These are phyloP conservation scores for Oenanthe javanica DNA, from an alignment of 140 eudicot genomes.

Conservation along the genomic window DNA sequence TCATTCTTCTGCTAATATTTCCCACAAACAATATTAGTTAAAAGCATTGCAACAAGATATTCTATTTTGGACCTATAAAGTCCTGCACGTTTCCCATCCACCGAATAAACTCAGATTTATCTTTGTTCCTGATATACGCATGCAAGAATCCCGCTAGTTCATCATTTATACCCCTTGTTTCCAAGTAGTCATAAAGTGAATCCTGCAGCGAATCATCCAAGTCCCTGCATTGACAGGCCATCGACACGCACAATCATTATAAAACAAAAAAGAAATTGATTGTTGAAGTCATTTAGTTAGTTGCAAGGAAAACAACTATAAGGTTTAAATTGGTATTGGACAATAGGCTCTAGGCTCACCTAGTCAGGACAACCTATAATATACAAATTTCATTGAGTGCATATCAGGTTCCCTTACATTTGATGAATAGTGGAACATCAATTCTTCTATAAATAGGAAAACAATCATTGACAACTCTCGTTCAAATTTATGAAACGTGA, in stretches of 20 bases:
- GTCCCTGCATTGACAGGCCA: slow-evolving; percentile 44
- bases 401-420: background rate
- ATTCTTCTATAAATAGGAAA: background rate
- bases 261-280: background rate
- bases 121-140: slow-evolving; percentile 53
- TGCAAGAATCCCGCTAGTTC: slow-evolving; percentile 67
- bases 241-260: background rate
- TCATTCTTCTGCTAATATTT: background rate
- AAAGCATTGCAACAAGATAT: background rate
- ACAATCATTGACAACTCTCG: background rate
- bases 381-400: background rate
- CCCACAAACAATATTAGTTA: background rate
- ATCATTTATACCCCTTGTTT: slow-evolving; percentile 71
- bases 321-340: background rate
- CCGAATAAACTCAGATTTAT: slow-evolving; percentile 54
- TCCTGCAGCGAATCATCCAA: slow-evolving; percentile 77
- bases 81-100: slow-evolving; percentile 71
- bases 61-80: slow-evolving; percentile 16
- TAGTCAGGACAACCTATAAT: background rate
- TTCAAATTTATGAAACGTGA: background rate
- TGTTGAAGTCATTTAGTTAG: background rate
- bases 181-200: slow-evolving; percentile 69
- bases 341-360: background rate
- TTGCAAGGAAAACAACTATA: background rate
- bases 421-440: background rate